Base-by-base conservation (phyloP, 306 rosid species). In the Quercus berberidifolia region DNA sequence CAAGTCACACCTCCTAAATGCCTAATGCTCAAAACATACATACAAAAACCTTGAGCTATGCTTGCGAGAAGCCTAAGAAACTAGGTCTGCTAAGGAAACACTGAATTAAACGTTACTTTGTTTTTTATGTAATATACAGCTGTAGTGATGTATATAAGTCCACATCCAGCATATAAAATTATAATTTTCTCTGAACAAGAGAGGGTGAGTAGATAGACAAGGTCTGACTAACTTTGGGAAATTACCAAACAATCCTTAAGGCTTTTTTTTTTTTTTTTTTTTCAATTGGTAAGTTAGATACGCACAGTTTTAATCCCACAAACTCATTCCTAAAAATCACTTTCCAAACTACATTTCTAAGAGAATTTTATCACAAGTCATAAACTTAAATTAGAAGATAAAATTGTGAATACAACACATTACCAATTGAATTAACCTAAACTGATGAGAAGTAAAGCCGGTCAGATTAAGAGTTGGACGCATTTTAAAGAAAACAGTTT, bases 381-480 rank as follows among this genome's bases (percentile, higher is more conserved):
- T 70, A 65, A 21, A n/a, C 30, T 18, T 30, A 78, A 67, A 25
- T 25, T 46, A 46, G 52, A 46, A 46, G 52, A 46, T 46, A 46
- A 14, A 62, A 64, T 30, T 28, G 13, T 15, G 79, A 73, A 43
- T 55, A 59, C 70, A 76, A 21, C 25, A 74, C 76, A 46, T 87
- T 90, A 95, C 99, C 98, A 82, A 71, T 74, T 91, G 91, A 87
- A 95, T 91, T 91, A 95, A 81, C 77, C 74, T 91, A 81, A 84
- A 88, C 80, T 95, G 99, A 78, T 80, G 96, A 80, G 96, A 89
- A 35, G 96, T 93, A 84, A 91, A 95, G 74, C 97, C 97, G 55
- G 71, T 74, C 82, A 95, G 89, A 81, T 84, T 80, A 75, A 95
- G 82, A 84, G 98, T 93, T 4, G 99, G 98, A 67, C 77, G 94